A percentile compares a stretch with the other conserved stretches of the same genome.
These are phyloP conservation scores for Magnolia kwangsiensis DNA, from an alignment of 164 flowering plant genomes.

Conservation along the genomic window DNA sequence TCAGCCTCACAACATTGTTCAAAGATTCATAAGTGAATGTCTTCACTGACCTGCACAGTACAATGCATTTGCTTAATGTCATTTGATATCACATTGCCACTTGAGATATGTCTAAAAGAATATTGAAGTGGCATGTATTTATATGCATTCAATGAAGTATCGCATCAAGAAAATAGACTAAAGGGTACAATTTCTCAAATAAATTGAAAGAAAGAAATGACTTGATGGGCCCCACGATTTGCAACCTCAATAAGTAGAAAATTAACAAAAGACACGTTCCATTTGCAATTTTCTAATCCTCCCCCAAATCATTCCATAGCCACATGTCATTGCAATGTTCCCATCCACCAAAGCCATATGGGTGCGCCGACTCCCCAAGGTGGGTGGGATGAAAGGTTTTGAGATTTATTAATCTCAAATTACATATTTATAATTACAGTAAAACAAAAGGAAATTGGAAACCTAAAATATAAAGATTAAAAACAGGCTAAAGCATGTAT, in stretches of 20 bases:
- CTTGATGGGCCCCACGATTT: background rate
- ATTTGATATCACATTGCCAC: background rate
- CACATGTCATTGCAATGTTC: too few relatives aligned
- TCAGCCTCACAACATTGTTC: conserved; percentile 79
- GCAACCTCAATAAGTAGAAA: too few relatives aligned
- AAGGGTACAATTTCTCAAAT: background rate
- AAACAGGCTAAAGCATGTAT: too few relatives aligned
- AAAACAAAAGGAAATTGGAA: too few relatives aligned
- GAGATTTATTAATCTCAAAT: too few relatives aligned
- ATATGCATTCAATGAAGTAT: background rate
- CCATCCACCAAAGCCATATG: too few relatives aligned
- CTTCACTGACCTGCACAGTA: conserved; percentile 82
- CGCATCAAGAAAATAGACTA: background rate
- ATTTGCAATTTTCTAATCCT: background rate
- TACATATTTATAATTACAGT: too few relatives aligned
- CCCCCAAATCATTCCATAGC: too few relatives aligned
- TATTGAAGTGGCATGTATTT: background rate
- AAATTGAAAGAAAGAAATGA: background rate
- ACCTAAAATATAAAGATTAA: too few relatives aligned
- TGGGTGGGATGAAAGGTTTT: too few relatives aligned
- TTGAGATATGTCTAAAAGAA: background rate
- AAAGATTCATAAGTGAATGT: conserved; percentile 88
- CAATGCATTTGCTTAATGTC: background rate
- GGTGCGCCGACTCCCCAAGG: too few relatives aligned
- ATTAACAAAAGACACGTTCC: conserved; percentile 1